Conservation (phyloP, 768 basidiomycete species). For the Hypholoma sublateritium region DNA sequence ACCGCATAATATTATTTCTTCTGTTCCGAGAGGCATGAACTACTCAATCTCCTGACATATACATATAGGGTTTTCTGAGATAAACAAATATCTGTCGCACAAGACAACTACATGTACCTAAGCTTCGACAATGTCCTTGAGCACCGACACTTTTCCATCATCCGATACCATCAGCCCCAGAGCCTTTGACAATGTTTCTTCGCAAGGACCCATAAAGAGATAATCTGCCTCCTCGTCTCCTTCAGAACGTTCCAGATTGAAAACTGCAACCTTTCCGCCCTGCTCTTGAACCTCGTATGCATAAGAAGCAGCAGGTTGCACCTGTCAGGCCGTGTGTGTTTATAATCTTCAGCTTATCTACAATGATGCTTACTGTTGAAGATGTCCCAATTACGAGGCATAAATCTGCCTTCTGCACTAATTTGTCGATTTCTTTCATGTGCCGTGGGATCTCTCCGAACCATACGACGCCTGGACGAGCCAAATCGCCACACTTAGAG, state of each 20-base stretch:
- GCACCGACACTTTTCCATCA: slow-evolving; percentile 12
- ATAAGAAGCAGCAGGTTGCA: slow-evolving; percentile 43
- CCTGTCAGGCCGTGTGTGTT: slow-evolving; percentile 25
- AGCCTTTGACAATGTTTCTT: slow-evolving; percentile 41
- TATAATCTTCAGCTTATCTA: not conserved
- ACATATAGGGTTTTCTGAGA: not conserved
- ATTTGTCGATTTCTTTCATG: slow-evolving; percentile 36
- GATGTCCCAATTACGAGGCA: slow-evolving; percentile 58
- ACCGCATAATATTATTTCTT: slow-evolving; percentile 1
- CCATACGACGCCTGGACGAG: slow-evolving; percentile 58
- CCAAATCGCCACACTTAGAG: slow-evolving; percentile 38
- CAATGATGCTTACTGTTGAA: slow-evolving; percentile 37
- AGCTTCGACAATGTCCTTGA: not conserved
- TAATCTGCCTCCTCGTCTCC: slow-evolving; percentile 47
- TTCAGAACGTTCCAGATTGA: slow-evolving; percentile 33
- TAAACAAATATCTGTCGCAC: not conserved
- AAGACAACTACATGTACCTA: not conserved
- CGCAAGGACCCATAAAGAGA: slow-evolving; percentile 50
- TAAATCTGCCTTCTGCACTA: slow-evolving; percentile 48
- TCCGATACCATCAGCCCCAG: slow-evolving; percentile 27
- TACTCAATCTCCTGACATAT: not conserved
- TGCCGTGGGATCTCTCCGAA: slow-evolving; percentile 48
- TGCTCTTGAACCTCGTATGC: slow-evolving; percentile 29
- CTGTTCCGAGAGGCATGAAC: not conserved
- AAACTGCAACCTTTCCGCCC: slow-evolving; percentile 41